These are phyloP conservation scores for Botrytis deweyae DNA, from an alignment of 2,329 filamentous ascomycete genomes.

Conservation along the genomic window DNA sequence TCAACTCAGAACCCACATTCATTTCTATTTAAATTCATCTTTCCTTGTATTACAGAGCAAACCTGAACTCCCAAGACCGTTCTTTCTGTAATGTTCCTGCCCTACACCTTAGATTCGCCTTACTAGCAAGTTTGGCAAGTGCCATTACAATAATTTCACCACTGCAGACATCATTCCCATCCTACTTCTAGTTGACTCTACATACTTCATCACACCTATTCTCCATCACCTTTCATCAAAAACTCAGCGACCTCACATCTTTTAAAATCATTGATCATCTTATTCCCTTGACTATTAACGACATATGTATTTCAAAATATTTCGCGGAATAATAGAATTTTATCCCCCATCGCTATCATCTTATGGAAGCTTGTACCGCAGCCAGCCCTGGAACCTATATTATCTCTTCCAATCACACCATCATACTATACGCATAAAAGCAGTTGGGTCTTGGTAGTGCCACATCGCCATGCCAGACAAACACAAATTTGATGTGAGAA, in stretches of 20 bases:
- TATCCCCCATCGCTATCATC: neutral
- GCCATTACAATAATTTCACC: neutral
- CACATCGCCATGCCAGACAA: neutral
- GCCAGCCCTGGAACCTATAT: neutral
- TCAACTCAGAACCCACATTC: neutral
- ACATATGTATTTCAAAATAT: neutral
- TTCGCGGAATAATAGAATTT: neutral
- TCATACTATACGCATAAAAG: neutral
- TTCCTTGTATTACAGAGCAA: neutral
- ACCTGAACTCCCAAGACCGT: neutral
- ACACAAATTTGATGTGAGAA: conserved; percentile 4
- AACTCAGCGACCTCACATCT: conserved; percentile 1
- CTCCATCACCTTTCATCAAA: neutral
- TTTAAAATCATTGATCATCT: neutral
- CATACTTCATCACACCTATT: conserved; percentile 1
- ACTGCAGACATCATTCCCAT: neutral
- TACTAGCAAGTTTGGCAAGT: neutral
- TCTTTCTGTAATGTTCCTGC: neutral
- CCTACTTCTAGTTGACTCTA: neutral
- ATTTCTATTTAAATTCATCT: neutral
- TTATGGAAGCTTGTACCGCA: neutral
- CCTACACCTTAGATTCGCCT: neutral
- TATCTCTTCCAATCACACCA: neutral
- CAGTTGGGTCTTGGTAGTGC: too few species aligned
- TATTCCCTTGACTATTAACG: neutral